Evolutionary conservation across 1,284 basidiomycete genomes (phyloP).

Genomic region (Cystobasidium pallidum): DNA sequence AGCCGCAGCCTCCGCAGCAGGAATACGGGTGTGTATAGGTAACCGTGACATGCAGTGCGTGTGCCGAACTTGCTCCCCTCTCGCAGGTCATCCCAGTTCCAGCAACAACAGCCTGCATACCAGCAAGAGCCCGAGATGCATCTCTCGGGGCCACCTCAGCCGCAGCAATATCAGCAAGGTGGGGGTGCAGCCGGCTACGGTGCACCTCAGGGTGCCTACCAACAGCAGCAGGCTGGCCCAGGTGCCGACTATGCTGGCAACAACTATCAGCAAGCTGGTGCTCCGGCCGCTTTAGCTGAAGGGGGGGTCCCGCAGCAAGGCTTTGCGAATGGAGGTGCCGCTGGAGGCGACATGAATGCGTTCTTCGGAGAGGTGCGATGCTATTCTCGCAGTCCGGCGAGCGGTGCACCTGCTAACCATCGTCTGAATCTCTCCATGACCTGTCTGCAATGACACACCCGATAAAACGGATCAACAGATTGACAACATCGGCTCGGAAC

Average conservation of each 20-base stretch:
- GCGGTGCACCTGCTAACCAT: not conserved
- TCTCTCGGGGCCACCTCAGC: conserved; percentile 9
- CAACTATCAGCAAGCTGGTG: conserved; percentile 12
- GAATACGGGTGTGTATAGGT: conserved; percentile 14
- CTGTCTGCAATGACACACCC: conserved; percentile 3
- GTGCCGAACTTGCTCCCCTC: not conserved
- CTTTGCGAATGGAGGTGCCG: conserved; percentile 14
- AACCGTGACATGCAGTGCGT: not conserved
- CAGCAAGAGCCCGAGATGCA: conserved; percentile 13
- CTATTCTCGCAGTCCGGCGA: not conserved
- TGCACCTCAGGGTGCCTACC: conserved; percentile 9
- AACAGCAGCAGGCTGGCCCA: conserved; percentile 11
- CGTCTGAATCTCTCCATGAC: not conserved
- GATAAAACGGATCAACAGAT: conserved; percentile 44
- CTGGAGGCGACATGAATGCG: conserved; percentile 19
- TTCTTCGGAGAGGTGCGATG: conserved; percentile 41
- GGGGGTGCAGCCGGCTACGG: not conserved
- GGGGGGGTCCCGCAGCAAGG: conserved; percentile 13
- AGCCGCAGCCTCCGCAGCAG: conserved; percentile 13
- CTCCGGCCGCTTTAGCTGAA: not conserved
- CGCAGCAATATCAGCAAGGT: conserved; percentile 22
- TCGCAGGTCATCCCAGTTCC: conserved; percentile 6
- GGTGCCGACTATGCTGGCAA: not conserved
- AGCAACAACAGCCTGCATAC: conserved; percentile 8
- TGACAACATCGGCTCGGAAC: conserved; percentile 50